Base-by-base conservation (phyloP, 257 asterid genomes). In the Asclepias syriaca region DNA sequence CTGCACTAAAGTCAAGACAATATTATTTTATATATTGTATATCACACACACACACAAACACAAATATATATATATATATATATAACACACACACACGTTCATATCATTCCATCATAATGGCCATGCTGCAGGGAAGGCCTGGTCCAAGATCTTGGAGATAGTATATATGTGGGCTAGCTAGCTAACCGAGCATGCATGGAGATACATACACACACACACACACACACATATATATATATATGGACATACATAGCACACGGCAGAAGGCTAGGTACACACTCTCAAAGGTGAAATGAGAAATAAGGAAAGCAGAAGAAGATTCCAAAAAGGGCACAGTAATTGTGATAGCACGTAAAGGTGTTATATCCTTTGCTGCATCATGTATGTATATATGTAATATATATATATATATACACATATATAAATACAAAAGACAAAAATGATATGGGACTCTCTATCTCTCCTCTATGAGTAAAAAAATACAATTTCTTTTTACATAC, bases 301-400 rank as follows among this genome's bases (percentile, higher is more conserved):
- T 12, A 56, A 22, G 74, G 76, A 79, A 68, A 34, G 81, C 75
- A 80, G 86, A 79, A 64, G 82, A 85, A 85, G 85, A 82, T 84
- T 84, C 89, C 77, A 68, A 82, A 78, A 76, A 70, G 66, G 73
- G 71, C 80, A 79, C 79, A 76, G 83, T 78, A 79, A 81, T 83
- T 77, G 81, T 71, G 83, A 75, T 83, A 75, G 83, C 88, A 88
- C 84, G 72, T 78, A 81, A 85, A 78, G 79, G 82, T 79, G 87
- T 67, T 72, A 80, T 65, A 53, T 81, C 53, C 73, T 75, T 51
- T 75, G 78, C 70, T 77, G 74, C 79, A 63, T 74, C 71, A 77
- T 78, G 63, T 69, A 49, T 74, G 63, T 55, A 73, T 22, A 16
- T 50, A 18, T 50, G 2, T 43, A 13, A 77, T 78, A 57, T 69